Conservation (phyloP, 2,329 filamentous ascomycete genomes). For the Fragosphaeria purpurea region DNA sequence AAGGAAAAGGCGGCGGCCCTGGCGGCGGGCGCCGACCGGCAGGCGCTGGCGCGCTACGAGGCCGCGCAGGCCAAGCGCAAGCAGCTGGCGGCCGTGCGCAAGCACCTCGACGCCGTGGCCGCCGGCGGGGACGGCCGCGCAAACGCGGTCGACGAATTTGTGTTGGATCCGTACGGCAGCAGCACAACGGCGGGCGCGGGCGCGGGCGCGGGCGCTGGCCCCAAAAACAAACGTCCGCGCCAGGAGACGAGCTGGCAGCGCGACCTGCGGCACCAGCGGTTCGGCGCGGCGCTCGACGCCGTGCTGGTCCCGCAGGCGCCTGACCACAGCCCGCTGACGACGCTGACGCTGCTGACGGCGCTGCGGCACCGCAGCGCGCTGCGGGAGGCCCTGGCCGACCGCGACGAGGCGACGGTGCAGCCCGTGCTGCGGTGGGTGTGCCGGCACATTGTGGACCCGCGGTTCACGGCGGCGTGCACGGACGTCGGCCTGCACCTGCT, state of each 20-base stretch:
- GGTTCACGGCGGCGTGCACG: conserved; percentile 69
- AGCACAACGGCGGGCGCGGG: too few species aligned
- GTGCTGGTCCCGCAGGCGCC: conserved; percentile 49
- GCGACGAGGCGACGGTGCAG: conserved; percentile 72
- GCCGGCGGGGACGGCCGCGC: conserved; percentile 50
- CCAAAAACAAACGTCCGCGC: conserved; percentile 45
- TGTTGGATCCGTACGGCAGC: conserved; percentile 49
- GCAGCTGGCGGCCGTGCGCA: conserved; percentile 33
- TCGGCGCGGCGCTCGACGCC: conserved; percentile 66
- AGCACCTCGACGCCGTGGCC: conserved; percentile 53
- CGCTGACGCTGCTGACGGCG: conserved; percentile 71
- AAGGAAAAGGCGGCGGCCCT: conserved; percentile 52
- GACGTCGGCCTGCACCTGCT: conserved; percentile 75
- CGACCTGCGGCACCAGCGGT: conserved; percentile 68
- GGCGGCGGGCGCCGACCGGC: conserved; percentile 66
- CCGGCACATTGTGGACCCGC: conserved; percentile 71
- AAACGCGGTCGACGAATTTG: conserved; percentile 58
- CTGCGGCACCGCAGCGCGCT: conserved; percentile 82
- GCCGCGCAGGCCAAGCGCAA: conserved; percentile 61
- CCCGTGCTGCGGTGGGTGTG: conserved; percentile 78
- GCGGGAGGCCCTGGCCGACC: conserved; percentile 65
- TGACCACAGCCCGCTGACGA: conserved; percentile 49
- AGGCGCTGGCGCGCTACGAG: conserved; percentile 73
- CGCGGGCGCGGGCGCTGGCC: conserved; percentile 16
- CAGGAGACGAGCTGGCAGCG: conserved; percentile 67